Conservation (phyloP, 2,329 filamentous ascomycete species). For the Arthrobotrys musiformis region DNA sequence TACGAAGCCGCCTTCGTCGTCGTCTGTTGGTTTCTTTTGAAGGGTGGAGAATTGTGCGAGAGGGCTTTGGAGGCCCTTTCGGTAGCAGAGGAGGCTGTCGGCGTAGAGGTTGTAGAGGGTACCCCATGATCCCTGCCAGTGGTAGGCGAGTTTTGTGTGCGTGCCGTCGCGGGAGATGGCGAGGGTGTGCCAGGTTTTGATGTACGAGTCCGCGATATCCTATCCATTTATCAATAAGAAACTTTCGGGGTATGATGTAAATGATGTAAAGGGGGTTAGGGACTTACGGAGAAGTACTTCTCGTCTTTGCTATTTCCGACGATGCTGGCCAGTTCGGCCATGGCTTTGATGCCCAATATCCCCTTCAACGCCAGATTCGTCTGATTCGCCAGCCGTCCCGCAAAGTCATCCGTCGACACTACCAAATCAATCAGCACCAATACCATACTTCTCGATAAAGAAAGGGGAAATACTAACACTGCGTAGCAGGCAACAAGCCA, state of each 20-base stretch:
- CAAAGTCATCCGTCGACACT: constrained; percentile 86
- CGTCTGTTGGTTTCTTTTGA: constrained; percentile 56
- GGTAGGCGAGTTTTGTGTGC: constrained; percentile 82
- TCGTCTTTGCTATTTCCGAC: constrained; percentile 70
- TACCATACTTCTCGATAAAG: constrained; percentile 11
- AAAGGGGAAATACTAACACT: constrained; percentile 65
- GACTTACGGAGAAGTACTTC: constrained; percentile 65
- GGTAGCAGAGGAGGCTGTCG: constrained; percentile 83
- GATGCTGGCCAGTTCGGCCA: constrained; percentile 75
- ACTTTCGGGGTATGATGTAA: too few relatives aligned
- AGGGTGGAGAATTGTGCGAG: constrained; percentile 52
- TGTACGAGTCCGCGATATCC: constrained; percentile 73
- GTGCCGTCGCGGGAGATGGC: constrained; percentile 76
- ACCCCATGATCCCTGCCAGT: constrained; percentile 83
- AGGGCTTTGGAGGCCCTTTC: constrained; percentile 62
- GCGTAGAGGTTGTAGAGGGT: constrained; percentile 87
- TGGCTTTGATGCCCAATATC: constrained; percentile 82
- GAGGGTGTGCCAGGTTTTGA: constrained; percentile 76
- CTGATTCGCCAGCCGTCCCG: constrained; percentile 79
- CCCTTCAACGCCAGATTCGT: constrained; percentile 86
- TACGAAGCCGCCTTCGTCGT: constrained; percentile 66
- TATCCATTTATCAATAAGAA: constrained; percentile 52
- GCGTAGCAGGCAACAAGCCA: constrained; percentile 77
- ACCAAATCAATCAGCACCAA: background rate
- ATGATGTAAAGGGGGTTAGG: constrained; percentile 63